Base-by-base conservation (phyloP, 768 basidiomycete genomes). In the Lactifluus piperatus region DNA sequence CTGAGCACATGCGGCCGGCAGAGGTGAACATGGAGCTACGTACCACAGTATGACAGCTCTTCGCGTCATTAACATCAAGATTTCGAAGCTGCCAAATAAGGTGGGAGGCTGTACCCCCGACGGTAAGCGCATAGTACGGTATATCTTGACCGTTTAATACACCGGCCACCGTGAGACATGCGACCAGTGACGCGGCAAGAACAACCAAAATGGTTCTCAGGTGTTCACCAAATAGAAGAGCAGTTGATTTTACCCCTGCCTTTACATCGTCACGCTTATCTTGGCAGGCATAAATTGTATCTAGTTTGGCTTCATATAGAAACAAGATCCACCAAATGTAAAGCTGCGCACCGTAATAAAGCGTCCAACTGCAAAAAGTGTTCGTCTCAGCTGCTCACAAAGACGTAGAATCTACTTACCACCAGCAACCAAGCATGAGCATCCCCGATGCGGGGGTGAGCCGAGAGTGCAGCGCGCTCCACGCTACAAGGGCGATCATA, bases 281-380 rank as follows among this genome's bases (percentile, higher is more conserved):
- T 73, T 80, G 73, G 66, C 81, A 81, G 5, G 81, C 83, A 64
- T 85, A 85, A 59, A 83, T 81, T 0, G 82, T 81, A 66, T 85
- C 80, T 67, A 75, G 68, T 47, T 77, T 66, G 27, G 75, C 72
- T 75, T 44, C 75, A 79, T 34, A 72, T 56, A 45, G 6, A 18
- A 41, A 18, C 26, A 18, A 4, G n/a, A 30, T 32, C 13, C 7
- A 8, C 14, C 5, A 16, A n/a, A 8, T 14, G n/a, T 24, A 32
- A 20, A n/a, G 16, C 8, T 20, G 18, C 24, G 32, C 20, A 44
- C 45, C 58, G 29, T 51, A 59, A 68, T 41, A 73, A 20, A 54
- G 52, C 20, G 63, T 57, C 58, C 57, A 65, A 26, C 56, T 52
- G 18, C 11, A 9, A 8, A 45, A 4, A 20, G 3, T 5, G 14